These are phyloP conservation scores for Paracamarosporium sp. DNA, from an alignment of 2,329 filamentous ascomycete species.

Conservation along the genomic window DNA sequence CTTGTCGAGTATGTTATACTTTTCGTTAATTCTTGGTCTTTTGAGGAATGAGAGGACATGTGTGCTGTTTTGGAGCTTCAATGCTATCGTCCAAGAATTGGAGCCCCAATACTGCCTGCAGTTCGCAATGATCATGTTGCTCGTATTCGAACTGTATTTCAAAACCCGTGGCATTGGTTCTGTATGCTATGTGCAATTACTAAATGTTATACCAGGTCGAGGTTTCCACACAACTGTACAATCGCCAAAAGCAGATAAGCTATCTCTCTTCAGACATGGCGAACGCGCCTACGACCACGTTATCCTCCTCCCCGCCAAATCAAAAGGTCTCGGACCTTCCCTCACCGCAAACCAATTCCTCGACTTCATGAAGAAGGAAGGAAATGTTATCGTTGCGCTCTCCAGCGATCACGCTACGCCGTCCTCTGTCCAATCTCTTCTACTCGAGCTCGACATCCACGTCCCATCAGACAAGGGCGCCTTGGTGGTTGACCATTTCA, in stretches of 20 bases:
- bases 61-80: neutral
- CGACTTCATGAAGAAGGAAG: constrained; percentile 88
- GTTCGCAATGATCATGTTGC: neutral
- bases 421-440: constrained; percentile 75
- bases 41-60: neutral
- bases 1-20: constrained; percentile 58
- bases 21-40: neutral
- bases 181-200: constrained; percentile 8
- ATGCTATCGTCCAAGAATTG: neutral
- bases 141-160: neutral
- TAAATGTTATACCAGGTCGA: constrained; percentile 63
- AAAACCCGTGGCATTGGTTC: neutral
- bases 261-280: constrained; percentile 84
- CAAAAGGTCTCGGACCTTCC: constrained; percentile 90
- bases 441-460: constrained; percentile 86
- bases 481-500: constrained; percentile 93
- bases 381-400: constrained; percentile 88
- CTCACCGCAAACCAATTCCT: constrained; percentile 86
- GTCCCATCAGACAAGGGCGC: constrained; percentile 86
- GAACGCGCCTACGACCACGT: constrained; percentile 91
- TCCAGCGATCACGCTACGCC: constrained; percentile 75
- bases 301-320: constrained; percentile 84
- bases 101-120: neutral
- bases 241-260: constrained; percentile 60
- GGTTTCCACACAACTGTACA: constrained; percentile 83